Evolutionary conservation across 768 basidiomycete genomes (phyloP).

Genomic region (Candolleomyces eurysporus): DNA sequence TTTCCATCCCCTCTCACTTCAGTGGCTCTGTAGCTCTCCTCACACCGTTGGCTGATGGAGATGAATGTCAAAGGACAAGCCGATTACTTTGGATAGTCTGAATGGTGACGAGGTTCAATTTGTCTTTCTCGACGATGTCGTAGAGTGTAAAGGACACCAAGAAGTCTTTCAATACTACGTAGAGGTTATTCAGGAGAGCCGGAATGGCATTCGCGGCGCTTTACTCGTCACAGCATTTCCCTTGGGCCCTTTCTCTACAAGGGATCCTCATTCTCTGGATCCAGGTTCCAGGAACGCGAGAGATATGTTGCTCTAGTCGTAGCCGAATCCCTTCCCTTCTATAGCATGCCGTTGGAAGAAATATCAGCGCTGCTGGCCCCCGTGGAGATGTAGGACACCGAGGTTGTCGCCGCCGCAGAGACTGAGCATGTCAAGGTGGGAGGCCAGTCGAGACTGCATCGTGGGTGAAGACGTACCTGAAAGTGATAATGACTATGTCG

Average conservation of each 20-base stretch:
- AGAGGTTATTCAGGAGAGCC: not conserved
- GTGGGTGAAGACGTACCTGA: too few species aligned
- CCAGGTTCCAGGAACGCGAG: not conserved
- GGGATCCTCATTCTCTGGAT: slow-evolving; percentile 9
- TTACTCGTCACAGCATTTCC: not conserved
- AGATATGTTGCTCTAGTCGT: slow-evolving; percentile 4
- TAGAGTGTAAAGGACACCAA: not conserved
- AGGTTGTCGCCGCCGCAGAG: too few species aligned
- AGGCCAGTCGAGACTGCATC: too few species aligned
- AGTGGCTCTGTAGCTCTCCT: not conserved
- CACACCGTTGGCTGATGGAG: too few species aligned
- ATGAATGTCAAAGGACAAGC: not conserved
- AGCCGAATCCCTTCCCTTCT: not conserved
- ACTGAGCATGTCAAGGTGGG: too few species aligned
- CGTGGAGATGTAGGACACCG: slow-evolving; percentile 6
- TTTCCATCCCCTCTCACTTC: not conserved
- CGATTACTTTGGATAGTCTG: not conserved
- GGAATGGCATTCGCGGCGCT: not conserved
- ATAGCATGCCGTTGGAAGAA: slow-evolving; percentile 10
- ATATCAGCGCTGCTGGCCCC: slow-evolving; percentile 9
- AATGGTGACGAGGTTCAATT: not conserved
- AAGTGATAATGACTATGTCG: too few species aligned
- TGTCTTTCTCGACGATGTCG: not conserved
- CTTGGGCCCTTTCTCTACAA: not conserved
- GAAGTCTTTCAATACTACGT: slow-evolving; percentile 1